A percentile compares a stretch with the other conserved stretches of the same genome.
phyloP scores from a whole-genome alignment of 345 rosid genomes.

The Streptanthus diversifolius region DNA sequence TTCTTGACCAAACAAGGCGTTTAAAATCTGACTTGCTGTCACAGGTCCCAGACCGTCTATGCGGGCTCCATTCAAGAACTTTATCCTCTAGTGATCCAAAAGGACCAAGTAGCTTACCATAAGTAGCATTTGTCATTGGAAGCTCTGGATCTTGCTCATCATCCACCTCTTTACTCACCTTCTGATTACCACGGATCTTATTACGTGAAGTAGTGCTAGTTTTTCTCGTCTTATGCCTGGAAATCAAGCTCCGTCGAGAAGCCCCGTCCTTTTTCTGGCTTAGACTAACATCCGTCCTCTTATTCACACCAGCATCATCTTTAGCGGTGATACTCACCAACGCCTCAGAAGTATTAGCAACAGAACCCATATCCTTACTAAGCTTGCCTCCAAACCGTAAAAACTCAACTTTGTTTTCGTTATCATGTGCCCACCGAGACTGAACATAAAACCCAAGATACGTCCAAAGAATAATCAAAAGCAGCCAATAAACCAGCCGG shows the following conservation, averaged over 20 bases:
- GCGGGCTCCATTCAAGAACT: slow-evolving; percentile 82
- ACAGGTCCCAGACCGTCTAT: slow-evolving; percentile 83
- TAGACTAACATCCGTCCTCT: slow-evolving; percentile 45
- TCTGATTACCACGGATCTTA: slow-evolving; percentile 49
- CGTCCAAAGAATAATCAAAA: slow-evolving; percentile 91
- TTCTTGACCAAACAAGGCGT: slow-evolving; percentile 94
- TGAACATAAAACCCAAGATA: slow-evolving; percentile 94
- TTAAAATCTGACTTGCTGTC: slow-evolving; percentile 83
- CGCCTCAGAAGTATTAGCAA: slow-evolving; percentile 42
- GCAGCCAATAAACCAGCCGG: slow-evolving; percentile 77
- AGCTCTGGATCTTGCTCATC: slow-evolving; percentile 61
- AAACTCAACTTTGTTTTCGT: slow-evolving; percentile 58
- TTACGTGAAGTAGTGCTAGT: slow-evolving; percentile 38
- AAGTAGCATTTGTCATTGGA: slow-evolving; percentile 59
- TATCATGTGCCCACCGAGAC: slow-evolving; percentile 95
- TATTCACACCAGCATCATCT: slow-evolving; percentile 34
- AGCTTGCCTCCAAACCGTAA: slow-evolving; percentile 57
- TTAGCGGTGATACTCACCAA: slow-evolving; percentile 37
- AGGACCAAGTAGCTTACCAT: slow-evolving; percentile 84
- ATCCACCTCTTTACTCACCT: slow-evolving; percentile 32
- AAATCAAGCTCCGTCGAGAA: slow-evolving; percentile 36
- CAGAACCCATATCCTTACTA: slow-evolving; percentile 40
- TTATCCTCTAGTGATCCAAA: slow-evolving; percentile 73
- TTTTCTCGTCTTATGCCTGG: slow-evolving; percentile 50
- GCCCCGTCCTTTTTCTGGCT: slow-evolving; percentile 44